Evolutionary conservation across 1,284 basidiomycete genomes (phyloP).

Genomic region (Tylopilus sp.): DNA sequence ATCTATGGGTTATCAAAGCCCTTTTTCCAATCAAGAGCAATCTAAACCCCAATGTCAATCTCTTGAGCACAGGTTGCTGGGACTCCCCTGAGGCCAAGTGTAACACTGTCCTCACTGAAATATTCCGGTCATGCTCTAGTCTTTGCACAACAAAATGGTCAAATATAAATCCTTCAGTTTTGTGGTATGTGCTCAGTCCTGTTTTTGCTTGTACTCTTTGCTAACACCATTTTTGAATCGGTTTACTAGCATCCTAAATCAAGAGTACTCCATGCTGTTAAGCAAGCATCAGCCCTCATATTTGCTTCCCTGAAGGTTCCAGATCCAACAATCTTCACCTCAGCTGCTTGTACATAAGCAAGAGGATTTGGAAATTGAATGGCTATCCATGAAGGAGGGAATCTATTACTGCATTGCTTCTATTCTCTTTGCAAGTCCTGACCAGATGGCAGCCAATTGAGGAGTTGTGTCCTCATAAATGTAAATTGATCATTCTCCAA

Average conservation of each 20-base stretch:
- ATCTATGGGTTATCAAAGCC: conserved; percentile 1
- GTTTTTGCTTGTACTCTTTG: too few species aligned
- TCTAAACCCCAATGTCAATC: not conserved
- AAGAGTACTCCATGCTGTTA: conserved; percentile 12
- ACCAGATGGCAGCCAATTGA: not conserved
- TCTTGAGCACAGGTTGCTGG: not conserved
- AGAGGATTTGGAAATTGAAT: not conserved
- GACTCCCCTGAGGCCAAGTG: not conserved
- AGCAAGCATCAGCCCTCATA: conserved; percentile 1
- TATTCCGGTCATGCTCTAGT: not conserved
- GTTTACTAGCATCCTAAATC: conserved; percentile 6
- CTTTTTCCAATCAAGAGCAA: conserved; percentile 2
- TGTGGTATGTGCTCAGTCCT: not conserved
- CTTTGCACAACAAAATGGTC: not conserved
- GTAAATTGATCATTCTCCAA: not conserved
- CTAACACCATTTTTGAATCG: not conserved
- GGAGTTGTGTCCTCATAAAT: conserved; percentile 4
- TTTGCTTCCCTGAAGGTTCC: conserved; percentile 7
- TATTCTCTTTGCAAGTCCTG: not conserved
- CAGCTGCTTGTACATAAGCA: not conserved
- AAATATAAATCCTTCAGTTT: conserved; percentile 3
- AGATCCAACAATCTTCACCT: not conserved
- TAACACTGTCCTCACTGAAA: not conserved
- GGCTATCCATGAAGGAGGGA: conserved; percentile 1
- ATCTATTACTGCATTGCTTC: not conserved